Conservation (phyloP, 2,329 filamentous ascomycete genomes). For the Colletotrichum filicis region DNA sequence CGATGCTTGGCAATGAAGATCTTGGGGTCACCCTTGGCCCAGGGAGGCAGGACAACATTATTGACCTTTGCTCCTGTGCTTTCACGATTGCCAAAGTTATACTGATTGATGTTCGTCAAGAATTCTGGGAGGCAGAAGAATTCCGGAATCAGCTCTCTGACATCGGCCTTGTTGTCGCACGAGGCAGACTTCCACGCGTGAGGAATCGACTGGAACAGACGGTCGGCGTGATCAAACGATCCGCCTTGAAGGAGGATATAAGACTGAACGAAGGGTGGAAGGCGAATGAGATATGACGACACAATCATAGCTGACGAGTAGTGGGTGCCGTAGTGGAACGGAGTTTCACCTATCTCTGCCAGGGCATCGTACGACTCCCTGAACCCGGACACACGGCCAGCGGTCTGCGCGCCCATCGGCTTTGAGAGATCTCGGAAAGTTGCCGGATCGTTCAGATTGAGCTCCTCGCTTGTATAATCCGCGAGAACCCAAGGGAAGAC, state of each 20-base stretch:
- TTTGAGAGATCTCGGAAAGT: constrained; percentile 93
- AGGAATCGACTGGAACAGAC: constrained; percentile 92
- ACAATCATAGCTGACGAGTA: constrained; percentile 99
- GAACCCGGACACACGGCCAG: constrained; percentile 80
- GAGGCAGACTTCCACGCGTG: constrained; percentile 94
- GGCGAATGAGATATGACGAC: constrained; percentile 91
- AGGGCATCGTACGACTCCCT: constrained; percentile 87
- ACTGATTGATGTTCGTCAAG: constrained; percentile 90
- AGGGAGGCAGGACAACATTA: constrained; percentile 88
- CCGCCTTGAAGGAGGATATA: constrained; percentile 96
- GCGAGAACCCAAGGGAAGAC: constrained; percentile 98
- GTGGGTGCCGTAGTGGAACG: constrained; percentile 98
- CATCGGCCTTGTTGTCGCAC: constrained; percentile 89
- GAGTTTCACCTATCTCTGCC: constrained; percentile 89
- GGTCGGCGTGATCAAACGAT: constrained; percentile 94
- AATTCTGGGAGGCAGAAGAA: constrained; percentile 98
- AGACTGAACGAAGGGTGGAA: constrained; percentile 96
- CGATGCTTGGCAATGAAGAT: constrained; percentile 96
- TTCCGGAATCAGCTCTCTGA: constrained; percentile 93
- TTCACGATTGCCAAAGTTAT: constrained; percentile 91
- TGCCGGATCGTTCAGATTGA: constrained; percentile 85
- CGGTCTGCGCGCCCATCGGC: constrained; percentile 93
- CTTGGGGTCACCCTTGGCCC: constrained; percentile 95
- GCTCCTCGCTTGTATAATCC: constrained; percentile 93
- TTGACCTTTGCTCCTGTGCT: constrained; percentile 84